These are phyloP conservation scores for Tuber borchii DNA, from an alignment of 495 filamentous ascomycete genomes.

Conservation along the genomic window DNA sequence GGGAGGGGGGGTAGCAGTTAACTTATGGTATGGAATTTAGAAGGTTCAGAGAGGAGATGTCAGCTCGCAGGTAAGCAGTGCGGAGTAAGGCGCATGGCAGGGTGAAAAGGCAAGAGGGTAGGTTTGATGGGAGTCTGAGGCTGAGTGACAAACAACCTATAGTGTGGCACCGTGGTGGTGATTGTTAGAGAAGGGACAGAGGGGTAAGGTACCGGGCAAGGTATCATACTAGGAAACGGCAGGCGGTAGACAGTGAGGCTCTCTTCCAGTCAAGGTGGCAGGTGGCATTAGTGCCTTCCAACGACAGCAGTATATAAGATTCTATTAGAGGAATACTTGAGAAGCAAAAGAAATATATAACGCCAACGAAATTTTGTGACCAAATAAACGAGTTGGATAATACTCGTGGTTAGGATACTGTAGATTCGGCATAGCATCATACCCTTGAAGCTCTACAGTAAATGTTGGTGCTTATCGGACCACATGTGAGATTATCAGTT, in stretches of 20 bases:
- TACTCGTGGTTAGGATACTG: too few species aligned
- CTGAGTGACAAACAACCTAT: background rate
- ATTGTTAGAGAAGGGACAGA: background rate
- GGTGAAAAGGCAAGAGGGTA: background rate
- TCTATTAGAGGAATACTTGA: background rate
- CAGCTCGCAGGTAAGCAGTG: background rate
- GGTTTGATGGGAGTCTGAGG: background rate
- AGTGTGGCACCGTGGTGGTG: background rate
- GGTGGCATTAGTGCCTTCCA: too few species aligned
- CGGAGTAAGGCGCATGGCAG: background rate
- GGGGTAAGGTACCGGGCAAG: background rate
- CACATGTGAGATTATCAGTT: background rate
- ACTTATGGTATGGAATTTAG: background rate
- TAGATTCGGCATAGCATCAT: too few species aligned
- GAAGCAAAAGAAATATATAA: background rate
- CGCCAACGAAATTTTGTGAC: background rate
- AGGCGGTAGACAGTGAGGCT: too few species aligned
- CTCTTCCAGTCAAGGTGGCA: too few species aligned
- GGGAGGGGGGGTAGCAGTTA: background rate
- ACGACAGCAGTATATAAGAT: too few species aligned
- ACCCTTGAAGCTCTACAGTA: too few species aligned
- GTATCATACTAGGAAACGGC: too few species aligned
- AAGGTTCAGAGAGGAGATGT: background rate
- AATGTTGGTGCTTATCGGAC: too few species aligned
- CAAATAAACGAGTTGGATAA: background rate